Conservation (phyloP, 2,329 filamentous ascomycete species). For the Pestalotiopsis fici region DNA sequence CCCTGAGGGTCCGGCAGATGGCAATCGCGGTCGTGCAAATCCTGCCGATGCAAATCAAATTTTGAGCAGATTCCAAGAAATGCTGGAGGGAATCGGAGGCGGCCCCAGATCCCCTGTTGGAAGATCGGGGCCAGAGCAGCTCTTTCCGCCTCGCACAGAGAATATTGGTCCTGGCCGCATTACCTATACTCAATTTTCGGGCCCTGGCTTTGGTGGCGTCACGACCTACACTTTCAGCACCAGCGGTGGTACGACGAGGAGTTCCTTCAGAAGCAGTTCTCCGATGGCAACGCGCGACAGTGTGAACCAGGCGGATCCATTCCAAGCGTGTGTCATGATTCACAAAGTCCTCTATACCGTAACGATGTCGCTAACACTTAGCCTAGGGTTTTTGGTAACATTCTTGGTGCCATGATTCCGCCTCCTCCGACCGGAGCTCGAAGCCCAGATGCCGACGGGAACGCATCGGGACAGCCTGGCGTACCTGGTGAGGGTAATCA, state of each 20-base stretch:
- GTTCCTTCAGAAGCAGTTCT: slow-evolving; percentile 2
- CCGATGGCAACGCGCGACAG: slow-evolving; percentile 3
- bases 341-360: slow-evolving; percentile 12
- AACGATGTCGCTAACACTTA: slow-evolving; percentile 31
- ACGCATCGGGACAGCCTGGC: slow-evolving; percentile 13
- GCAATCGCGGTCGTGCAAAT: slow-evolving; percentile 14
- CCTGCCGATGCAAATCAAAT: slow-evolving; percentile 28
- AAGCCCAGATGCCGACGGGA: slow-evolving; percentile 11
- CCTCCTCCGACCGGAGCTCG: slow-evolving; percentile 28
- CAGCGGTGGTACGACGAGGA: slow-evolving; percentile 33
- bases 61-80: slow-evolving; percentile 40
- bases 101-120: slow-evolving; percentile 19
- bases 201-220: slow-evolving; percentile 35
- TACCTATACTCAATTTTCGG: slow-evolving; percentile 34
- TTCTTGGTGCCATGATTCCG: slow-evolving; percentile 41
- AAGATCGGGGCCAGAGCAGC: slow-evolving; percentile 24
- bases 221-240: slow-evolving; percentile 50
- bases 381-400: slow-evolving; percentile 46
- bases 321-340: slow-evolving; percentile 46
- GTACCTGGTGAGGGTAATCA: slow-evolving; percentile 19
- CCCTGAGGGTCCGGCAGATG: slow-evolving; percentile 17
- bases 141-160: slow-evolving; percentile 17
- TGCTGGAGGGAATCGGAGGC: slow-evolving; percentile 29
- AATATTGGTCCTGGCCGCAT: slow-evolving; percentile 19
- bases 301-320: slow-evolving; percentile 32